Conservation (phyloP, 148 eudicot species). For the Spergularia bocconei region DNA sequence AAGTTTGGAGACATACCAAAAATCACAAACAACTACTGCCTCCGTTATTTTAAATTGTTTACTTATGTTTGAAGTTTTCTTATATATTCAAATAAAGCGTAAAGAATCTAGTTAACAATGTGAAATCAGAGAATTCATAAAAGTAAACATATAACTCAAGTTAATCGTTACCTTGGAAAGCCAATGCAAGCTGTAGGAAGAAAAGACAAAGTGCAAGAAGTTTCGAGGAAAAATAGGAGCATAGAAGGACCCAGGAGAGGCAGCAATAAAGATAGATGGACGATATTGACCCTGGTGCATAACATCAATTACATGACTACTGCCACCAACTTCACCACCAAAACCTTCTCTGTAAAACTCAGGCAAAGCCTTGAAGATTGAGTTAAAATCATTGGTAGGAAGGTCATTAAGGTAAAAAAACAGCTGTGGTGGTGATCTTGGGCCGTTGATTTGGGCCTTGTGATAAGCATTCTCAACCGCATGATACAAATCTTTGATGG, state of each 20-base stretch:
- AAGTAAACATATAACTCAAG: too few relatives aligned
- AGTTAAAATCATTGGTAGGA: slow-evolving; percentile 44
- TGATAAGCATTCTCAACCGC: slow-evolving; percentile 34
- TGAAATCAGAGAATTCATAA: too few relatives aligned
- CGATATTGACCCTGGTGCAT: slow-evolving; percentile 19
- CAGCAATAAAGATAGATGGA: slow-evolving; percentile 54
- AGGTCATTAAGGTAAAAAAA: slow-evolving; percentile 67
- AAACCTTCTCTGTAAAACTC: slow-evolving; percentile 12
- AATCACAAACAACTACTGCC: too few relatives aligned
- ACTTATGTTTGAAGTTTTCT: too few relatives aligned
- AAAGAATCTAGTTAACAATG: too few relatives aligned
- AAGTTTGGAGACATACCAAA: too few relatives aligned
- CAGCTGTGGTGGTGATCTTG: slow-evolving; percentile 34
- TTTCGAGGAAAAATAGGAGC: slow-evolving; percentile 60
- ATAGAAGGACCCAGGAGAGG: slow-evolving; percentile 70
- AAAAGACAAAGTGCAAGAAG: slow-evolving; percentile 68
- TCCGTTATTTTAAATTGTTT: too few relatives aligned
- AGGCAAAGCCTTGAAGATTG: slow-evolving; percentile 28
- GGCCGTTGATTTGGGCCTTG: slow-evolving; percentile 9
- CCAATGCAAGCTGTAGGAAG: slow-evolving; percentile 82
- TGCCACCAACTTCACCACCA: slow-evolving; percentile 10
- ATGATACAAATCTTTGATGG: slow-evolving; percentile 42
- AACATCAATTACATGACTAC: neutral
- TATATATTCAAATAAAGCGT: too few relatives aligned
- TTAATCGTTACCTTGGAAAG: slow-evolving; percentile 54